A percentile compares a stretch with the other conserved stretches of the same genome.
Evolutionary conservation across 768 basidiomycete genomes (phyloP).

Genomic region (Solioccasus polychromus): DNA sequence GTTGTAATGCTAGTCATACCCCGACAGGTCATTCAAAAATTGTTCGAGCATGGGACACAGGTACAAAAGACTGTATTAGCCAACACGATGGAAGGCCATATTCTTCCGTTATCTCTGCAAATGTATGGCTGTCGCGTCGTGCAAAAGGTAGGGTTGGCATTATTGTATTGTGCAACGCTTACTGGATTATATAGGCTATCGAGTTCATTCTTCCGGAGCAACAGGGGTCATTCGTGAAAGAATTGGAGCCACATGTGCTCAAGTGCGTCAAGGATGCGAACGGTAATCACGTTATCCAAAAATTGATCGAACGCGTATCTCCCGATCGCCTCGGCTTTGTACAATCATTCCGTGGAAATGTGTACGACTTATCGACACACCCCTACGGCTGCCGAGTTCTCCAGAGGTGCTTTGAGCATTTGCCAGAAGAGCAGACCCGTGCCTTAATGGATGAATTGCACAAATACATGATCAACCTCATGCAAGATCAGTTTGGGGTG

Average conservation of each 20-base stretch:
- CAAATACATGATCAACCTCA: slow-evolving; percentile 63
- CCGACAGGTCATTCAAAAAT: slow-evolving; percentile 82
- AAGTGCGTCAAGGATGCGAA: slow-evolving; percentile 88
- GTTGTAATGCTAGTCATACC: slow-evolving; percentile 2
- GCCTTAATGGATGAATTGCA: slow-evolving; percentile 83
- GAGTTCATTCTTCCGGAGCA: slow-evolving; percentile 79
- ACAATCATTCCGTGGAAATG: slow-evolving; percentile 69
- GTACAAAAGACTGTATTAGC: slow-evolving; percentile 70
- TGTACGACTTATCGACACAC: slow-evolving; percentile 80
- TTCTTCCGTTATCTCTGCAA: slow-evolving; percentile 75
- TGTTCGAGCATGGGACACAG: slow-evolving; percentile 83
- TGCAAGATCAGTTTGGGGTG: slow-evolving; percentile 92
- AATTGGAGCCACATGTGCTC: slow-evolving; percentile 77
- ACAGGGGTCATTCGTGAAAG: slow-evolving; percentile 69
- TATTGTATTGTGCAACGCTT: background rate
- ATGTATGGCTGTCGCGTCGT: slow-evolving; percentile 97
- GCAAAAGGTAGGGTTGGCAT: slow-evolving; percentile 62
- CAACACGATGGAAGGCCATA: slow-evolving; percentile 71
- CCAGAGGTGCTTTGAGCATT: slow-evolving; percentile 86
- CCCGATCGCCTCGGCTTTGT: slow-evolving; percentile 78
- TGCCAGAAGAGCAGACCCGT: slow-evolving; percentile 64
- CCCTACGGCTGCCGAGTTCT: slow-evolving; percentile 94
- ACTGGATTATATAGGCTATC: slow-evolving; percentile 57
- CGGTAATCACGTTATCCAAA: slow-evolving; percentile 95
- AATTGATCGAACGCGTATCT: slow-evolving; percentile 77